Conservation (phyloP, 768 basidiomycete species). For the Hygrocybe punicea region DNA sequence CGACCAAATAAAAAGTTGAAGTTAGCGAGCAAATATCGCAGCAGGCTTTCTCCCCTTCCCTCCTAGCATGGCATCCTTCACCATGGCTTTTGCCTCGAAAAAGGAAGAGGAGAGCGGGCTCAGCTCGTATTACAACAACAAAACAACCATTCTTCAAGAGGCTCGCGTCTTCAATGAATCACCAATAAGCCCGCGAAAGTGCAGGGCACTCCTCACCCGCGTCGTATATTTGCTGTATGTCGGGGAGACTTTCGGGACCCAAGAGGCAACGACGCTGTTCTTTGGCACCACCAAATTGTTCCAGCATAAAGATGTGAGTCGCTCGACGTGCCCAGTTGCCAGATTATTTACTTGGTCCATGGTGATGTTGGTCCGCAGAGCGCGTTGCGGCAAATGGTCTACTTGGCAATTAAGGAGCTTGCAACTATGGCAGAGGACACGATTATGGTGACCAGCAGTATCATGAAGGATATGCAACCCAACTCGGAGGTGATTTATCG, state of each 20-base stretch:
- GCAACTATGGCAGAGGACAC: constrained; percentile 96
- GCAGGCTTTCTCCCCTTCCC: too few species aligned
- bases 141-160: constrained; percentile 97
- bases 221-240: constrained; percentile 96
- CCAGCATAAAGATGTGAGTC: constrained; percentile 96
- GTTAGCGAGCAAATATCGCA: too few species aligned
- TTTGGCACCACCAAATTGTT: constrained; percentile 99
- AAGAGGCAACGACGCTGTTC: constrained; percentile 97
- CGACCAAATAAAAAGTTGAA: neutral
- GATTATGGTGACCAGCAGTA: constrained; percentile 98
- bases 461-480: constrained; percentile 99
- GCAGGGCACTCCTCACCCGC: constrained; percentile 90
- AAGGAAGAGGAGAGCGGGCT: constrained; percentile 96
- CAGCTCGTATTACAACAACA: constrained; percentile 93
- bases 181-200: constrained; percentile 96
- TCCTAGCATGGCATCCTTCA: constrained; percentile 45
- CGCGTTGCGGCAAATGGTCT: constrained; percentile 95
- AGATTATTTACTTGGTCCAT: constrained; percentile 3
- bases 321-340: constrained; percentile 5
- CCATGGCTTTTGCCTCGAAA: constrained; percentile 80
- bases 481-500: constrained; percentile 98
- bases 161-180: constrained; percentile 99
- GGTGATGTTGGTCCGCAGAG: constrained; percentile 48
- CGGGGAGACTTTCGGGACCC: constrained; percentile 90
- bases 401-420: constrained; percentile 97